Evolutionary conservation across 495 filamentous ascomycete genomes (phyloP).

Genomic region (Jackrogersella minutella): DNA sequence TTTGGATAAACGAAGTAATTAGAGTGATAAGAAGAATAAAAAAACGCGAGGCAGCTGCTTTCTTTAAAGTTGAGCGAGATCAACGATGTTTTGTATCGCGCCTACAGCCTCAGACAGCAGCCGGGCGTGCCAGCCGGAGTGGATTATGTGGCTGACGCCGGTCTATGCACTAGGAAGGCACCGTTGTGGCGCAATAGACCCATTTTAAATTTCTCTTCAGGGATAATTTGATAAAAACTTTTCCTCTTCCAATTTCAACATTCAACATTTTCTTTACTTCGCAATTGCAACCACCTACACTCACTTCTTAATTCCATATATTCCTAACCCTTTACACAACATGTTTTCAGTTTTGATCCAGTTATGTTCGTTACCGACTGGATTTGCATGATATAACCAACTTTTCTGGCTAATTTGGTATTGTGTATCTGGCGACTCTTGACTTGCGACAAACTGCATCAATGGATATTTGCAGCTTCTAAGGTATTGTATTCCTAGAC

Average conservation of each 20-base stretch:
- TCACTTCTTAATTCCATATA: too few species aligned
- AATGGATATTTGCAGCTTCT: not conserved
- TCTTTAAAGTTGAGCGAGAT: conserved; percentile 18
- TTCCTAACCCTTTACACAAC: too few species aligned
- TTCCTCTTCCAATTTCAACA: conserved; percentile 38
- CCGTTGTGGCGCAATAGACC: not conserved
- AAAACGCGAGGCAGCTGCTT: conserved; percentile 12
- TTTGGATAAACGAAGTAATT: not conserved
- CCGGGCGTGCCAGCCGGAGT: not conserved
- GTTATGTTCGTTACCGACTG: too few species aligned
- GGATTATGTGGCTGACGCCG: conserved; percentile 10
- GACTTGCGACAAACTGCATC: not conserved
- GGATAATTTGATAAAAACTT: conserved; percentile 29
- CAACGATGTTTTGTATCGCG: conserved; percentile 29
- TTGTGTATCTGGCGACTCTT: not conserved
- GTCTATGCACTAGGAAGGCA: not conserved
- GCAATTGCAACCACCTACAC: not conserved
- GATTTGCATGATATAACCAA: too few species aligned
- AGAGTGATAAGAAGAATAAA: too few species aligned
- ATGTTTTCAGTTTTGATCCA: too few species aligned
- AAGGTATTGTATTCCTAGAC: conserved; percentile 44
- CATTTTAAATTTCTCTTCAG: not conserved
- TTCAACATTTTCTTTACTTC: not conserved
- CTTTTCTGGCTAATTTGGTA: too few species aligned
- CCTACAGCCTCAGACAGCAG: conserved; percentile 14